Base-by-base conservation (phyloP, 345 rosid genomes). In the Linum usitatissimum region DNA sequence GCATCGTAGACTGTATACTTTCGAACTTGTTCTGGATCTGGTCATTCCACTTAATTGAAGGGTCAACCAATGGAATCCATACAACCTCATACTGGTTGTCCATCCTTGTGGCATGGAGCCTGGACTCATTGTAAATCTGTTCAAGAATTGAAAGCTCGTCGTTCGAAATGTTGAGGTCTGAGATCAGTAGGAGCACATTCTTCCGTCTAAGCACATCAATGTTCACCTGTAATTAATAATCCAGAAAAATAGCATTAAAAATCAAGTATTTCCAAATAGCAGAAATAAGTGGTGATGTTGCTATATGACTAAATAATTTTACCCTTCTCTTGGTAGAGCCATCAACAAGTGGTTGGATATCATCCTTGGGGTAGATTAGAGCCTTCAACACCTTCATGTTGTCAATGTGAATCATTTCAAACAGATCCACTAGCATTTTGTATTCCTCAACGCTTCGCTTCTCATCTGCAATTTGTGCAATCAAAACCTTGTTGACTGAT, bases 321-420 rank as follows among this genome's bases (percentile, higher is more conserved):
- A 53, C 59, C 59, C 59, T 55, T 55, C 59, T 55, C 59, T 55
- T 55, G 9, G 59, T 55, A 55, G 59, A 55, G n/a, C 59, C 59
- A 55, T 55, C 59, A 55, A 55, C 59, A 55, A 55, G 23, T 55
- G 59, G 59, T 6, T 18, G 59, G 23, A 55, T 55, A 1, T 55
- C 59, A 28, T 55, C 59, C 59, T 18, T 55, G 21, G 23, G 6
- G 7, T 55, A 55, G 6, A 55, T 55, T 19, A 55, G 30, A 1
- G 30, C 21, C 28, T 55, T 55, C 30, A 55, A 19, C 3, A 55
- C 30, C 59, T 55, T 55, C 59, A 55, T 55, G 30, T 55, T 55
- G 59, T 55, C 59, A 8, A 55, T 18, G 59, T 55, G 59, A 9
- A 28, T 19, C 59, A 55, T 55, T 19, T 28, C 59, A 17, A 55